Evolutionary conservation across 2,329 filamentous ascomycete species (phyloP), one percentile per base, ranked within the genome.

Genomic region (Claviceps sorghi): DNA sequence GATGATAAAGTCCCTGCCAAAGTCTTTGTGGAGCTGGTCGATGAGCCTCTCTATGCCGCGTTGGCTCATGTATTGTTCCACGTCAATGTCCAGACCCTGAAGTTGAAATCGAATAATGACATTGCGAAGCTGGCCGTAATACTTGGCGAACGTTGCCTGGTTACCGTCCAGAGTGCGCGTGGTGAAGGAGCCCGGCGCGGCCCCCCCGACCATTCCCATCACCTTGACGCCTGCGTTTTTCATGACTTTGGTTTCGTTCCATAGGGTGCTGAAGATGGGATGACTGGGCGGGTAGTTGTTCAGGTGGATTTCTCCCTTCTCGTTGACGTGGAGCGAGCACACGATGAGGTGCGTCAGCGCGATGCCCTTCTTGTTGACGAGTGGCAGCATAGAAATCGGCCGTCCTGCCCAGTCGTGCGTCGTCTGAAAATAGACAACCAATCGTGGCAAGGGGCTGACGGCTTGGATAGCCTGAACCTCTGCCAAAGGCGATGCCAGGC

Each of bases 121-220:
- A 55, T 79, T 72, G 21, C 77, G 72, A 9, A 94, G 70, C 19
- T 46, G 44, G 17, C 44, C 17, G 29, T 46, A 46, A 10, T 46
- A 46, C 10, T 46, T 46, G 26, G 3, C 10, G 58, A 91, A 91
- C 8, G 73, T 69, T 53, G 75, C 69, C n/a, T 70, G 61, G 34
- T 67, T 65, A 45, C 82, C 79, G 55, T 83, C 77, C 2, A 80
- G 73, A 10, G 53, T 54, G 21, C 48, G 34, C 0, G 68, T 71
- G 15, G 53, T 45, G 50, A 78, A 95, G 1, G 81, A 84, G 3
- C 88, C 89, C 50, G 77, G 75, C 0, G 87, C 87, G 1, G 88
- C 88, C 1, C 88, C 88, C 22, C 88, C 88, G 0, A 95, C 71
- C 86, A 95, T 93, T 44, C 80, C 86, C 62, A 94, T 74, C 1